Evolutionary conservation across 2,329 filamentous ascomycete genomes (phyloP), one percentile per base, ranked within the genome.

Genomic region (Aspergillus tamarii): DNA sequence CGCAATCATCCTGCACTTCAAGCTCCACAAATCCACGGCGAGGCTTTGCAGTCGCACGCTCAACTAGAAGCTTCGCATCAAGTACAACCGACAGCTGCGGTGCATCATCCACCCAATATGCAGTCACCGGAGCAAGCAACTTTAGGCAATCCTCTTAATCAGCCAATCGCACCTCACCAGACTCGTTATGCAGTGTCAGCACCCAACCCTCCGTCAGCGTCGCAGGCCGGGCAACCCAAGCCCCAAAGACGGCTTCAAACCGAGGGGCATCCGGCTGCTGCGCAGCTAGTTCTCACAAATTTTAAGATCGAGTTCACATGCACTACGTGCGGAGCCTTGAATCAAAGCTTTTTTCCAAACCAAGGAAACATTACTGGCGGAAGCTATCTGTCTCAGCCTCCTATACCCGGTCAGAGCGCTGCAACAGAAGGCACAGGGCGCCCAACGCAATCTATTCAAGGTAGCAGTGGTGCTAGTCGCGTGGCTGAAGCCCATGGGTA

Each of bases 221-320:
- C 63, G 45, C 69, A 67, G 16, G 50, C 67, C n/a, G 66, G 60
- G 14, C 68, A 66, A 23, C 66, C 70, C 30, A 74, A 73, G 60
- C 67, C 65, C 36, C 67, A 69, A 8, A 63, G 65, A 32, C 75
- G 73, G 36, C 60, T 67, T n/a, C 64, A 67, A 19, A 65, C 67
- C n/a, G 61, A 57, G 60, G 70, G 72, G 23, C 74, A 76, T 57
- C 63, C 69, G 46, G 64, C 66, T 11, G 68, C 70, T 19, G 64
- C 76, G 11, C 75, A 76, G 48, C 65, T 76, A 52, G 67, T 76
- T 34, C 67, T 78, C 7, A 74, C 76, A 11, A 76, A 77, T 46
- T 78, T 79, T 62, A 79, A 78, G 62, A 77, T 79, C 46, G 77
- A 79, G 53, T 79, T 79, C 30, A 76, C 76, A 8, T 79, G 77